Evolutionary conservation across 768 basidiomycete genomes (phyloP).

Genomic region (Dentipellis fragilis): DNA sequence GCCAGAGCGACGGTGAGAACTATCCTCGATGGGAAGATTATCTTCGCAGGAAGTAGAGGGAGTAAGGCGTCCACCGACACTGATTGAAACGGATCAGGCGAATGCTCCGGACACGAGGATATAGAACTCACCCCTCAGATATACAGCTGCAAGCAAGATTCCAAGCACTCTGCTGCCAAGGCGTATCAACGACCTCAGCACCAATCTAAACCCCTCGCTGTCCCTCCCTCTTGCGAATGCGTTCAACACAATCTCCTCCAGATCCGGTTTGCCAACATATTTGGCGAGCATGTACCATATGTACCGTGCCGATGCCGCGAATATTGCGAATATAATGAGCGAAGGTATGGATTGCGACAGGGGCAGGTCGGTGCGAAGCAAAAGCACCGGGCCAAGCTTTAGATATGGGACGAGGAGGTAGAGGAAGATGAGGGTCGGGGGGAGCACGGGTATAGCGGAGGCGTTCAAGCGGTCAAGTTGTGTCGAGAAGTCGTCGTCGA

Average conservation of each 20-base stretch:
- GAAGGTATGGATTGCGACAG: slow-evolving; percentile 40
- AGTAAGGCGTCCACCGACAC: slow-evolving; percentile 45
- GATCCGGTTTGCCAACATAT: slow-evolving; percentile 53
- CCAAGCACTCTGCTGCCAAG: slow-evolving; percentile 34
- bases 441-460: slow-evolving; percentile 43
- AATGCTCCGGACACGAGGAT: slow-evolving; percentile 1
- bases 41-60: slow-evolving; percentile 33
- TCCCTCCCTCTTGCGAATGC: slow-evolving; percentile 45
- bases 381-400: slow-evolving; percentile 58
- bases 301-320: slow-evolving; percentile 54
- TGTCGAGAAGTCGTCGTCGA: slow-evolving; percentile 22
- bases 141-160: slow-evolving; percentile 46
- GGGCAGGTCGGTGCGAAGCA: slow-evolving; percentile 39
- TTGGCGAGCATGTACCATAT: slow-evolving; percentile 73
- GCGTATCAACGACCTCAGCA: slow-evolving; percentile 36
- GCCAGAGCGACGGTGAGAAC: slow-evolving; percentile 32
- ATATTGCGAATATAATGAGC: slow-evolving; percentile 41
- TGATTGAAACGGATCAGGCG: slow-evolving; percentile 19
- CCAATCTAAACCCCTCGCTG: slow-evolving; percentile 35
- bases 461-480: slow-evolving; percentile 17
- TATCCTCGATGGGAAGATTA: slow-evolving; percentile 26
- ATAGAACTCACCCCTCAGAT: slow-evolving; percentile 49
- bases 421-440: slow-evolving; percentile 49
- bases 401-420: slow-evolving; percentile 63
- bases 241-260: slow-evolving; percentile 57